A percentile compares a stretch with the other conserved stretches of the same genome.
These are phyloP conservation scores for Conticribra guillardii DNA, from an alignment of 108 stramenopile genomes.

Conservation along the genomic window DNA sequence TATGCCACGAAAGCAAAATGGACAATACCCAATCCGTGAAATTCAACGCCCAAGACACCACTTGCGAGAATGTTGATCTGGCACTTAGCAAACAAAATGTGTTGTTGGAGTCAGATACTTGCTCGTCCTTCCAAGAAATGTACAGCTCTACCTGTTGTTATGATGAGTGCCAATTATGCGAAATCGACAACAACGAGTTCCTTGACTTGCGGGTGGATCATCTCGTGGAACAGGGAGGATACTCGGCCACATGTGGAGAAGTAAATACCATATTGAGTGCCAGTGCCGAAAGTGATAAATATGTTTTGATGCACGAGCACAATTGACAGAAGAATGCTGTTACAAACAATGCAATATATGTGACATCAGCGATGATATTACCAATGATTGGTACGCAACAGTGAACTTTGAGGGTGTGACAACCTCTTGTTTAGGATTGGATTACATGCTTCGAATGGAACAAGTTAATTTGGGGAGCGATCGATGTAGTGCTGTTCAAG, in stretches of 20 bases:
- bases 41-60: conserved; percentile 20
- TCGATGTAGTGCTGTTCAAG: conserved; percentile 11
- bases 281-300: conserved; percentile 10
- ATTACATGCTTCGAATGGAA: conserved; percentile 29
- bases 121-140: conserved; percentile 10
- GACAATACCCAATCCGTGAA: neutral
- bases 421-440: conserved; percentile 33
- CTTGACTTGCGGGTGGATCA: conserved; percentile 17
- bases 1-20: conserved; percentile 9
- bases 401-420: conserved; percentile 21
- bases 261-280: conserved; percentile 22
- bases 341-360: conserved; percentile 36
- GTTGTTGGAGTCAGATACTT: conserved; percentile 9
- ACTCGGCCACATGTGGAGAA: conserved; percentile 33
- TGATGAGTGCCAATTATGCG: conserved; percentile 27
- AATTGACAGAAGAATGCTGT: conserved; percentile 27
- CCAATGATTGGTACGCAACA: conserved; percentile 30
- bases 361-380: neutral
- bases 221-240: conserved; percentile 25
- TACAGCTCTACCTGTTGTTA: conserved; percentile 21
- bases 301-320: conserved; percentile 25
- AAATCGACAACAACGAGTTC: conserved; percentile 1
- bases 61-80: conserved; percentile 17
- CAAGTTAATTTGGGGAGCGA: conserved; percentile 11
- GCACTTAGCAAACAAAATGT: conserved; percentile 6